A percentile compares a stretch with the other conserved stretches of the same genome.
phyloP scores from a whole-genome alignment of 2,329 filamentous ascomycete genomes.

The Fusarium tanahbumbuense region DNA sequence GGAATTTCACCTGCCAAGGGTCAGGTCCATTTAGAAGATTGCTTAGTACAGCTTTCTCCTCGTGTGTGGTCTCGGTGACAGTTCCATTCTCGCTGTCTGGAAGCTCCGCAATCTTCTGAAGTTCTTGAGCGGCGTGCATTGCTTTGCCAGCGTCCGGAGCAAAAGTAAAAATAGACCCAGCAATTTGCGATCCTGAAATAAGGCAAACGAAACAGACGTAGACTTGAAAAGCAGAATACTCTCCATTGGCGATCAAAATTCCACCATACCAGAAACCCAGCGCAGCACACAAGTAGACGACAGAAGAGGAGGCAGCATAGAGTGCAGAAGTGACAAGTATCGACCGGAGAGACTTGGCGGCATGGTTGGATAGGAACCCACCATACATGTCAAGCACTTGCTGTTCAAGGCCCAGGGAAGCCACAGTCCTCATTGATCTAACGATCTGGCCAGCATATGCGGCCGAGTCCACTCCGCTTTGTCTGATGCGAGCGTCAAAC shows the following conservation, averaged over 20 bases:
- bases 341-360: conserved; percentile 1
- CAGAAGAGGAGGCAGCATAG: conserved; percentile 51
- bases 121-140: conserved; percentile 2
- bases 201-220: conserved; percentile 62
- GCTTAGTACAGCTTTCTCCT: background rate
- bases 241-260: conserved; percentile 35
- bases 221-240: conserved; percentile 60
- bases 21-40: background rate
- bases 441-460: conserved; percentile 2
- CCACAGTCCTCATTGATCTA: conserved; percentile 1
- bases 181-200: conserved; percentile 62
- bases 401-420: background rate
- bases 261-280: conserved; percentile 67
- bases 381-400: background rate
- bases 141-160: conserved; percentile 52
- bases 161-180: conserved; percentile 19
- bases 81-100: background rate
- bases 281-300: conserved; percentile 54
- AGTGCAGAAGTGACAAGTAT: background rate
- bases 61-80: background rate
- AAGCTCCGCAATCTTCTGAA: background rate
- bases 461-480: background rate
- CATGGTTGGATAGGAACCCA: background rate
- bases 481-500: conserved; percentile 5
- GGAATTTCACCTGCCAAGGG: background rate